Evolutionary conservation across 805 yeast genomes (phyloP).

Genomic region (Wickerhamiella qilinensis): DNA sequence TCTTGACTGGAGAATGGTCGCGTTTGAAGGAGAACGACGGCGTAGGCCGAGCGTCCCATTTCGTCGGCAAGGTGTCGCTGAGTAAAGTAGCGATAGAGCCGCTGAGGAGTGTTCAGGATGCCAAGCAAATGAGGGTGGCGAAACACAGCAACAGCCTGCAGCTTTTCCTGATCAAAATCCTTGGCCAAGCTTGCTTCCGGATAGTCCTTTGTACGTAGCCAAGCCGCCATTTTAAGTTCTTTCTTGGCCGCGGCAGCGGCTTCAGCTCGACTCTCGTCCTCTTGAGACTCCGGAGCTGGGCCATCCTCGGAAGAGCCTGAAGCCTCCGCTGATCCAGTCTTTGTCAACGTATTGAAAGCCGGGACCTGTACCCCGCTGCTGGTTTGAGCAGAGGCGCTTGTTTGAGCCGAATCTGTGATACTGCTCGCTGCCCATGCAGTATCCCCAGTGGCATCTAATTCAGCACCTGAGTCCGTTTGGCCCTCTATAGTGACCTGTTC

Average conservation of each 20-base stretch:
- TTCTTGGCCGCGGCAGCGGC: no score
- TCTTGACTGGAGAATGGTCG: constrained; percentile 37
- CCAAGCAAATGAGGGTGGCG: constrained; percentile 71
- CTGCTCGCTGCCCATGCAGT: no score
- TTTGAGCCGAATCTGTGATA: neutral
- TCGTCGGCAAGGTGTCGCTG: constrained; percentile 56
- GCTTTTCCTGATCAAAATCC: constrained; percentile 31
- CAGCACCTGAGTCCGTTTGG: neutral
- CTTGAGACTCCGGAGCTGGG: neutral
- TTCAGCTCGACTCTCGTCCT: no score
- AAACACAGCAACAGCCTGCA: constrained; percentile 55
- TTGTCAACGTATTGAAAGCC: neutral
- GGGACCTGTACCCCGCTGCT: neutral
- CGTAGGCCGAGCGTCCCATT: constrained; percentile 37
- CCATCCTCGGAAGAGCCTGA: neutral
- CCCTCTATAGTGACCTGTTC: neutral
- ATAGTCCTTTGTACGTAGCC: constrained; percentile 44
- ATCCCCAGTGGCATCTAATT: no score
- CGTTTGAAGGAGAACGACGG: constrained; percentile 34
- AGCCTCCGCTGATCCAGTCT: no score
- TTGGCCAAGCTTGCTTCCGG: constrained; percentile 38
- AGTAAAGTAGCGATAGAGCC: constrained; percentile 66
- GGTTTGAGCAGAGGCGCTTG: neutral
- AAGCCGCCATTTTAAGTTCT: constrained; percentile 30
- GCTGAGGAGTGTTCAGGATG: constrained; percentile 54